phyloP scores from a whole-genome alignment of 2,329 filamentous ascomycete species.

The Diplodia sapinea region DNA sequence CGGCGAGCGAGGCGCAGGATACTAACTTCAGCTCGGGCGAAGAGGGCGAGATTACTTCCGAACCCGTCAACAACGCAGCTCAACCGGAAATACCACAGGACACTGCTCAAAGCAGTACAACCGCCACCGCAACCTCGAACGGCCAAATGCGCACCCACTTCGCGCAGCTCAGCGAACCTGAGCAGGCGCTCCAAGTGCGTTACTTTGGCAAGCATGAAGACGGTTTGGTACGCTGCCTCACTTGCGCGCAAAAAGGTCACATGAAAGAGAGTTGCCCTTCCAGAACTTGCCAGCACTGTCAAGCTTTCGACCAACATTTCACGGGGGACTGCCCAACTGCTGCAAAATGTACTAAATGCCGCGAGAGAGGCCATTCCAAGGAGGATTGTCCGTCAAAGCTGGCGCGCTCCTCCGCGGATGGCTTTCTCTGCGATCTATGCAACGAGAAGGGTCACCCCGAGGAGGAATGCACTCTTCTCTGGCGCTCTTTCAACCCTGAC shows the following conservation, averaged over 20 bases:
- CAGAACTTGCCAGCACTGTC: conserved; percentile 53
- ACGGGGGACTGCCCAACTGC: conserved; percentile 59
- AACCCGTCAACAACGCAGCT: not conserved
- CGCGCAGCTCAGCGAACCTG: conserved; percentile 18
- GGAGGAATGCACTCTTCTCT: conserved; percentile 64
- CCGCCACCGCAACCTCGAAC: not conserved
- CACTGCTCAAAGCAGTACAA: not conserved
- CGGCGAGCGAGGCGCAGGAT: not conserved
- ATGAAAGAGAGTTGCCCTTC: conserved; percentile 51
- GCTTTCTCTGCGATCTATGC: conserved; percentile 67
- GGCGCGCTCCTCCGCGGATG: conserved; percentile 58
- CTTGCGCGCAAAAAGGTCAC: conserved; percentile 53
- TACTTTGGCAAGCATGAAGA: conserved; percentile 49
- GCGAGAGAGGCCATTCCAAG: conserved; percentile 64
- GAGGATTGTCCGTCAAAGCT: conserved; percentile 64
- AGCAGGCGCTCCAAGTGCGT: conserved; percentile 43
- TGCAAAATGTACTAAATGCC: conserved; percentile 64
- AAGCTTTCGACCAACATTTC: conserved; percentile 53
- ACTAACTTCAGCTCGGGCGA: conserved; percentile 8
- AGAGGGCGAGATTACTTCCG: conserved; percentile 16
- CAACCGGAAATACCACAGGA: not conserved
- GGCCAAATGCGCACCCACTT: conserved; percentile 2
- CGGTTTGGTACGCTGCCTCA: conserved; percentile 49
- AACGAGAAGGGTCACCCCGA: conserved; percentile 63
- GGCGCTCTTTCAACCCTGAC: conserved; percentile 60